phyloP scores from a whole-genome alignment of 495 filamentous ascomycete species.

The Aspergillus sclerotioniger region DNA sequence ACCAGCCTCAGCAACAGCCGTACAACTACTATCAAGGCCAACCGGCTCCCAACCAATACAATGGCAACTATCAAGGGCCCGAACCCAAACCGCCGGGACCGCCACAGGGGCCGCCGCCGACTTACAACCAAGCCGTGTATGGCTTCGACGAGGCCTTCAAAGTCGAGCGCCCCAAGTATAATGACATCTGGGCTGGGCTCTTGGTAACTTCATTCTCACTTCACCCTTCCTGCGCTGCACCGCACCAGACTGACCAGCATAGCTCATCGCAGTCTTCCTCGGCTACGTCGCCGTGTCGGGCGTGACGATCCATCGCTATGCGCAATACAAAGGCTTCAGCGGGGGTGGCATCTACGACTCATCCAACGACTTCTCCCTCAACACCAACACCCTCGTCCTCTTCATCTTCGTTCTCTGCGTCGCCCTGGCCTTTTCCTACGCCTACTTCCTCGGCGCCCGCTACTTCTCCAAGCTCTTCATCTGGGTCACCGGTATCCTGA shows the following conservation, averaged over 20 bases:
- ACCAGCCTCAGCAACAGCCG: constrained; percentile 20
- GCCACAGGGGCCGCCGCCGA: constrained; percentile 31
- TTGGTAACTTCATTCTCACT: constrained; percentile 54
- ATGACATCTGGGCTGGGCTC: constrained; percentile 84
- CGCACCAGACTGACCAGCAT: neutral
- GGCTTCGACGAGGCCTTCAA: constrained; percentile 76
- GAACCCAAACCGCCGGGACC: constrained; percentile 26
- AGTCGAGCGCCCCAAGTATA: constrained; percentile 77
- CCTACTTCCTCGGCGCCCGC: constrained; percentile 73
- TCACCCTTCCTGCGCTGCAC: neutral
- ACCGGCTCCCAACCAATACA: constrained; percentile 14
- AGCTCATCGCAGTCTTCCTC: constrained; percentile 69
- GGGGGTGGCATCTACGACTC: constrained; percentile 73
- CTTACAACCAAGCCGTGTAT: constrained; percentile 30
- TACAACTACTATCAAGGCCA: constrained; percentile 12
- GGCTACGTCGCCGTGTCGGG: constrained; percentile 79
- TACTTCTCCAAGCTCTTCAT: constrained; percentile 87
- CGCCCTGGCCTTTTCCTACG: constrained; percentile 70
- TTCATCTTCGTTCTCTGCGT: constrained; percentile 74
- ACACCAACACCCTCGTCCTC: constrained; percentile 81
- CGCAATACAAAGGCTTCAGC: constrained; percentile 60
- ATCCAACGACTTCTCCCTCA: constrained; percentile 60
- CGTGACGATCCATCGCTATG: constrained; percentile 74
- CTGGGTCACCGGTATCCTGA: constrained; percentile 75
- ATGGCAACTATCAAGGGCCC: constrained; percentile 21